Evolutionary conservation across 441 rosid species (phyloP).

Genomic region (Populus trichocarpa): DNA sequence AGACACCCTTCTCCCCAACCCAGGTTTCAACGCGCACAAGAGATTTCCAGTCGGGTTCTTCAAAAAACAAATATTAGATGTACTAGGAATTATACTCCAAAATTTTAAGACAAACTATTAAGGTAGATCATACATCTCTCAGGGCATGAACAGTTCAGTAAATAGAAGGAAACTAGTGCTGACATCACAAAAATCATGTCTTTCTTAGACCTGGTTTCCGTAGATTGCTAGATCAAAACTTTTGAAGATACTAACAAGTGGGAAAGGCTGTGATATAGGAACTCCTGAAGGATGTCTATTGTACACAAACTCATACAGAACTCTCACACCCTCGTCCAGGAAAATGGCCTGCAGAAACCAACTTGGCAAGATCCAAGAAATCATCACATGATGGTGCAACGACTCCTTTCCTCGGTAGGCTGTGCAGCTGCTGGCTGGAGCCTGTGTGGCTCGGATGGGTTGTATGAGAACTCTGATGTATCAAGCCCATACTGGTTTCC

Average conservation of each 20-base stretch:
- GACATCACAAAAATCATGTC: not conserved
- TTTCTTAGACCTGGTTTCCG: not conserved
- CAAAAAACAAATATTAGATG: no score
- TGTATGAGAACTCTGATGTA: constrained; percentile 95
- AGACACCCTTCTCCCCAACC: no score
- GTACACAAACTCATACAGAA: constrained; percentile 31
- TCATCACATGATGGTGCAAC: constrained; percentile 85
- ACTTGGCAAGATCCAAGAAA: not conserved
- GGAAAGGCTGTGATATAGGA: constrained; percentile 1
- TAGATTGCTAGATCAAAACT: not conserved
- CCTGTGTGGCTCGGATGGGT: constrained; percentile 81
- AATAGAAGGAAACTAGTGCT: not conserved
- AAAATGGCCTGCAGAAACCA: constrained; percentile 8
- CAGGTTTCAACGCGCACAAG: no score
- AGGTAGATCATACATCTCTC: not conserved
- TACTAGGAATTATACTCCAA: no score
- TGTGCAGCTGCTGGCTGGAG: constrained; percentile 63
- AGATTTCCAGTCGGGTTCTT: no score
- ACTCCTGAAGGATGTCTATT: constrained; percentile 27
- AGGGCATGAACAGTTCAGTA: not conserved
- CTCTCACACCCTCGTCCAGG: constrained; percentile 15
- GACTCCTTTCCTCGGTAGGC: constrained; percentile 78
- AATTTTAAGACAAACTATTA: no score
- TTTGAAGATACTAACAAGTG: not conserved
- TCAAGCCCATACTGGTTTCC: constrained; percentile 85